These are phyloP conservation scores for Kalanchoe fedtschenkoi DNA, from an alignment of 164 flowering plant genomes.

Conservation along the genomic window DNA sequence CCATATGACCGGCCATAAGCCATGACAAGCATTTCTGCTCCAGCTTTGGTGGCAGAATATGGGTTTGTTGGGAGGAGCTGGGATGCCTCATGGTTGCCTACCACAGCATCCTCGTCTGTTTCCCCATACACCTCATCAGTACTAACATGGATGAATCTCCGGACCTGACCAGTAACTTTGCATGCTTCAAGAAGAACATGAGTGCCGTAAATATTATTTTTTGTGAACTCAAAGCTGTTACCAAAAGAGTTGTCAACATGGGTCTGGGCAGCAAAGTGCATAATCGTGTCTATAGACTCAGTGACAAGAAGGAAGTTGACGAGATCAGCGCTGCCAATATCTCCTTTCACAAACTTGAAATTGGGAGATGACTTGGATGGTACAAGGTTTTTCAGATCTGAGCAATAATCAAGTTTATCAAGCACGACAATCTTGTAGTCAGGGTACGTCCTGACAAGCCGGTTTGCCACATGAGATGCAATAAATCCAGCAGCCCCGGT, in stretches of 20 bases:
- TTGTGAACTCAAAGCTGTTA: slow-evolving; percentile 75
- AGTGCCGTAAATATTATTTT: slow-evolving; percentile 71
- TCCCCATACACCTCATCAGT: slow-evolving; percentile 82
- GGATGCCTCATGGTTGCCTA: slow-evolving; percentile 74
- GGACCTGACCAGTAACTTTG: slow-evolving; percentile 66
- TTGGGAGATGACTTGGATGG: slow-evolving; percentile 55
- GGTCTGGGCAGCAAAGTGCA: slow-evolving; percentile 81
- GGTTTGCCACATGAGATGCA: slow-evolving; percentile 66
- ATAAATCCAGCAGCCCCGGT: slow-evolving; percentile 85
- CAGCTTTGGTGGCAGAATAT: slow-evolving; percentile 77
- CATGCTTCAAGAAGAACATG: slow-evolving; percentile 78
- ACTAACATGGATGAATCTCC: slow-evolving; percentile 73
- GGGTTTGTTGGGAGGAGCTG: slow-evolving; percentile 75
- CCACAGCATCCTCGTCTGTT: slow-evolving; percentile 71
- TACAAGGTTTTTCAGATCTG: slow-evolving; percentile 52
- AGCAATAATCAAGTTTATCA: slow-evolving; percentile 76
- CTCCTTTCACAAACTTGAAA: slow-evolving; percentile 77
- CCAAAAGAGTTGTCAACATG: slow-evolving; percentile 82
- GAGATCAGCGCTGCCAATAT: slow-evolving; percentile 70
- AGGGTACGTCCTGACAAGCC: slow-evolving; percentile 51
- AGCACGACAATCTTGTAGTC: slow-evolving; percentile 74
- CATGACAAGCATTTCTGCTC: slow-evolving; percentile 85
- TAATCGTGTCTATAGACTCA: slow-evolving; percentile 66
- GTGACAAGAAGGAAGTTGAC: slow-evolving; percentile 65
- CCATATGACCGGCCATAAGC: slow-evolving; percentile 76